Conservation (phyloP, 176 grass and related monocot genomes). For the bread wheat (Triticum aestivum) region DNA sequence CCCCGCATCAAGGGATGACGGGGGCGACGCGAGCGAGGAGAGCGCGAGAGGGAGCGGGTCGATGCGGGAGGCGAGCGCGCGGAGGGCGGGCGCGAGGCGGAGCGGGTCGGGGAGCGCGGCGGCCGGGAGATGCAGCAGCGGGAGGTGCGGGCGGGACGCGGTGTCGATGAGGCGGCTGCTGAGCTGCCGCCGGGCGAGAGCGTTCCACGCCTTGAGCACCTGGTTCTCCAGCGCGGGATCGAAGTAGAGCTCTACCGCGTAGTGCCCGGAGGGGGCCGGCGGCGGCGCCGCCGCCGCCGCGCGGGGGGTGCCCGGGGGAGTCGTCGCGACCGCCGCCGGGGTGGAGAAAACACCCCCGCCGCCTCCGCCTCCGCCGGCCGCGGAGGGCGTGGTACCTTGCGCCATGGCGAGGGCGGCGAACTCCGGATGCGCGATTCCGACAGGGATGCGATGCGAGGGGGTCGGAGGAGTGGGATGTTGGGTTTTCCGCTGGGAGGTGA, state of each 20-base stretch:
- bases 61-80: slow-evolving; percentile 72
- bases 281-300: background rate
- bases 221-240: slow-evolving; percentile 97
- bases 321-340: slow-evolving; percentile 29
- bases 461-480: background rate
- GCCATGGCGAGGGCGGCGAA: slow-evolving; percentile 31
- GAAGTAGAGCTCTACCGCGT: slow-evolving; percentile 97
- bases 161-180: slow-evolving; percentile 85
- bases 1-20: slow-evolving; percentile 42
- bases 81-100: slow-evolving; percentile 75
- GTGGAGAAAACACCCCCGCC: slow-evolving; percentile 4
- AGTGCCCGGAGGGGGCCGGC: slow-evolving; percentile 4
- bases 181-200: slow-evolving; percentile 88
- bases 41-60: slow-evolving; percentile 76
- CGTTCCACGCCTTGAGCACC: slow-evolving; percentile 98
- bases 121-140: slow-evolving; percentile 64
- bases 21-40: slow-evolving; percentile 49
- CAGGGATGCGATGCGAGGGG: slow-evolving; percentile 22
- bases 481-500: background rate
- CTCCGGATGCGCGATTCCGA: slow-evolving; percentile 28
- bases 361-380: slow-evolving; percentile 41
- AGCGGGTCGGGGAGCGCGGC: slow-evolving; percentile 60
- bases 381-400: slow-evolving; percentile 35
- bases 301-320: slow-evolving; percentile 43
- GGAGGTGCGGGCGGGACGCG: slow-evolving; percentile 73